Evolutionary conservation across 768 basidiomycete species (phyloP).

Genomic region (Leccinum subtestaceum): DNA sequence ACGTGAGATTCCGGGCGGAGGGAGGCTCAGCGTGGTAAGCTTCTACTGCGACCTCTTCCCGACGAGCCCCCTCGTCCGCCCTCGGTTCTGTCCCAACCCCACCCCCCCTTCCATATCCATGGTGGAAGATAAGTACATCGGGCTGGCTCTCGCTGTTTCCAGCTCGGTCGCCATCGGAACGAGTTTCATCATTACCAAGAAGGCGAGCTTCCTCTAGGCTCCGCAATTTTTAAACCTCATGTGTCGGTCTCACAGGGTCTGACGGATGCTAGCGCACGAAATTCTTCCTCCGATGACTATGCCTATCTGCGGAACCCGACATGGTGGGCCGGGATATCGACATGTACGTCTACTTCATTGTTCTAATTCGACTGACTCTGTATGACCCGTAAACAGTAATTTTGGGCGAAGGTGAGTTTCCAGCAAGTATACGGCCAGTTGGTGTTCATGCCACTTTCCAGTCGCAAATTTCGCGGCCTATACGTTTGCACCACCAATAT

Average conservation of each 20-base stretch:
- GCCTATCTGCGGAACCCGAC: constrained; percentile 87
- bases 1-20: constrained; percentile 16
- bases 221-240: constrained; percentile 11
- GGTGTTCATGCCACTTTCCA: constrained; percentile 25
- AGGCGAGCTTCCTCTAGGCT: constrained; percentile 47
- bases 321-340: constrained; percentile 97
- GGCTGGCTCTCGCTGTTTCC: constrained; percentile 82
- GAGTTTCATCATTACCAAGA: constrained; percentile 99
- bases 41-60: constrained; percentile 4
- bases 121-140: constrained; percentile 95
- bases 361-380: constrained; percentile 8
- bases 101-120: constrained; percentile 34
- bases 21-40: constrained; percentile 1
- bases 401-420: constrained; percentile 78
- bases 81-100: background rate
- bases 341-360: constrained; percentile 56
- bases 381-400: constrained; percentile 60
- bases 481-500: constrained; percentile 94
- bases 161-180: constrained; percentile 88
- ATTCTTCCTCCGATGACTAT: constrained; percentile 68
- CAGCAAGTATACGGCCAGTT: background rate
- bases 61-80: constrained; percentile 7
- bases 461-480: constrained; percentile 95
- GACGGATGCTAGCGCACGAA: constrained; percentile 73
- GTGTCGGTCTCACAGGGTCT: constrained; percentile 59